Conservation (phyloP, 2,329 filamentous ascomycete species). For the Fusarium foetens region DNA sequence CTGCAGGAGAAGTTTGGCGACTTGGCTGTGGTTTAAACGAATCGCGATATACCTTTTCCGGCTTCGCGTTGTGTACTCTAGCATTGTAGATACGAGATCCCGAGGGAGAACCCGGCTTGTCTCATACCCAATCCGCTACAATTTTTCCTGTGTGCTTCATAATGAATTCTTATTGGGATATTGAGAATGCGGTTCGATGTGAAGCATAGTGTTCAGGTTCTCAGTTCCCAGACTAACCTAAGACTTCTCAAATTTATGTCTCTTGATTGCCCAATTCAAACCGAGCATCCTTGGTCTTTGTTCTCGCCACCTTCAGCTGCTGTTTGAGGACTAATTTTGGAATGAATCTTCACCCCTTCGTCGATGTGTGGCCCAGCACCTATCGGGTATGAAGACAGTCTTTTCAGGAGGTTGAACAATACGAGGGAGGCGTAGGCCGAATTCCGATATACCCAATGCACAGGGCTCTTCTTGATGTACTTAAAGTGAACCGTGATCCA, state of each 20-base stretch:
- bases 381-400: not conserved
- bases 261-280: not conserved
- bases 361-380: not conserved
- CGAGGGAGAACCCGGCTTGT: slow-evolving; percentile 49
- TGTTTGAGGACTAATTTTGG: not conserved
- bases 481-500: not conserved
- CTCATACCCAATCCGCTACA: slow-evolving; percentile 46
- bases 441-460: not conserved
- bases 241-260: not conserved
- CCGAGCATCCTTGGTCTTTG: not conserved
- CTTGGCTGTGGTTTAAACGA: slow-evolving; percentile 87
- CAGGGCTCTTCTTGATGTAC: not conserved
- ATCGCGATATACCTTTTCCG: slow-evolving; percentile 49
- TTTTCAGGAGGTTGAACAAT: not conserved
- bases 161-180: not conserved
- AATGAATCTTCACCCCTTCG: not conserved
- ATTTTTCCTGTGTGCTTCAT: slow-evolving; percentile 41
- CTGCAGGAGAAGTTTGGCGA: slow-evolving; percentile 97
- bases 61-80: slow-evolving; percentile 72
- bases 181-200: not conserved
- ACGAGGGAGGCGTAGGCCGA: not conserved
- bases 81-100: slow-evolving; percentile 73
- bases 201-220: not conserved
- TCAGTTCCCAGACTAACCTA: not conserved
- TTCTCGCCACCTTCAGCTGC: not conserved